Evolutionary conservation across 768 basidiomycete species (phyloP), one percentile per base, ranked within the genome.

Genomic region (Wakefieldia striispora): DNA sequence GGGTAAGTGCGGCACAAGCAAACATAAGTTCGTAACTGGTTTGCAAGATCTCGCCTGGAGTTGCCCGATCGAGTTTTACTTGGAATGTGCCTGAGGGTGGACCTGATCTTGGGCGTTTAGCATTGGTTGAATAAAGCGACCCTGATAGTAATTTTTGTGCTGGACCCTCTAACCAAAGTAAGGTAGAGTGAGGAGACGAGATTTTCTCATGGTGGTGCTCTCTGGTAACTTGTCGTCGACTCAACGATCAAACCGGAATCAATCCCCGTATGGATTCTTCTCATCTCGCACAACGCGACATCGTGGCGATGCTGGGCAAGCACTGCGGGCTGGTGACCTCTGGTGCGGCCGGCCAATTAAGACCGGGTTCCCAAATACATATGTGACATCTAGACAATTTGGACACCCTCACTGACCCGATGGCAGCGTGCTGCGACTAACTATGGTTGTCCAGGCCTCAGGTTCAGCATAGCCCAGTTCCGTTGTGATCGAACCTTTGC

Each of bases 11-110:
- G 66, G 61, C 59, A 63, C 59, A 43, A 61, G 45, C 59, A 51
- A 63, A 63, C 62, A 63, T 53, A 53, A 57, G 50, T 63, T 57
- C 60, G 55, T 61, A 67, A 67, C 54, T 45, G 52, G 51, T 62
- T 55, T 31, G 44, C 50, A 48, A 70, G 60, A 70, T 70, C 64
- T 52, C 43, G 57, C 39, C 57, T 57, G 55, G 51, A 55, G 50
- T 55, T 57, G 43, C 61, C 57, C 53, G 62, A 59, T 60, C 55
- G 55, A 66, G 40, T 47, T 49, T 41, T 48, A 45, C 48, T 37
- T 51, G 42, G 40, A 54, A 50, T 40, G 68, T 68, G 60, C 67
- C 68, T 68, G 66, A 64, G 54, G 31, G 43, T 43, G 65, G 65
- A 48, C 58, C 61, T 66, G 62, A 68, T 61, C 59, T 63, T 54